A percentile compares a stretch with the other conserved stretches of the same genome.
These are phyloP conservation scores for Cystobasidium ongulense DNA, from an alignment of 768 basidiomycete species.

Conservation along the genomic window DNA sequence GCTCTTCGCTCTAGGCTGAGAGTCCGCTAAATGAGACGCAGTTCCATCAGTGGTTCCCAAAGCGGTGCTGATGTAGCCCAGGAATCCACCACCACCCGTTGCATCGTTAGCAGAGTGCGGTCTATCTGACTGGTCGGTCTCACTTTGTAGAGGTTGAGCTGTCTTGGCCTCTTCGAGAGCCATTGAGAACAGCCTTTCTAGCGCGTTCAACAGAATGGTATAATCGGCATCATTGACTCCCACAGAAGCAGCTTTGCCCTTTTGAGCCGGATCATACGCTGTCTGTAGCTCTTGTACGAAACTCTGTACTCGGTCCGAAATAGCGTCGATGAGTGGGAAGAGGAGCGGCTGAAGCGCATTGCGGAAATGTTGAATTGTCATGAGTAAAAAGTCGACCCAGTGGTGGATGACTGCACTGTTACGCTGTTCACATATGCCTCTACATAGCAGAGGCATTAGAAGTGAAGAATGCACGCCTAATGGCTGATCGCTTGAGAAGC, in stretches of 20 bases:
- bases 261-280: slow-evolving; percentile 47
- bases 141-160: slow-evolving; percentile 53
- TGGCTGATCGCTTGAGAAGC: slow-evolving; percentile 14
- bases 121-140: slow-evolving; percentile 54
- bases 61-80: slow-evolving; percentile 85
- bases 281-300: slow-evolving; percentile 47
- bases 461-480: slow-evolving; percentile 53
- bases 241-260: slow-evolving; percentile 37
- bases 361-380: slow-evolving; percentile 79
- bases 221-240: slow-evolving; percentile 70
- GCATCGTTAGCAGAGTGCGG: slow-evolving; percentile 52
- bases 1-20: slow-evolving; percentile 27
- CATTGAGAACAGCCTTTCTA: slow-evolving; percentile 72
- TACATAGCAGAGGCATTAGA: slow-evolving; percentile 66
- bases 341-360: slow-evolving; percentile 60
- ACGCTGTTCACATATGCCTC: slow-evolving; percentile 61
- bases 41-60: slow-evolving; percentile 62
- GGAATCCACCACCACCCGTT: slow-evolving; percentile 55
- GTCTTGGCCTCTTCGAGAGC: slow-evolving; percentile 45
- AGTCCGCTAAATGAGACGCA: slow-evolving; percentile 20
- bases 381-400: slow-evolving; percentile 92
- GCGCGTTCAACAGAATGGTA: slow-evolving; percentile 68
- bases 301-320: slow-evolving; percentile 61
- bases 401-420: slow-evolving; percentile 82
- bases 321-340: slow-evolving; percentile 65